Evolutionary conservation across 2,329 filamentous ascomycete species (phyloP).

Genomic region (Penicillium sp.): DNA sequence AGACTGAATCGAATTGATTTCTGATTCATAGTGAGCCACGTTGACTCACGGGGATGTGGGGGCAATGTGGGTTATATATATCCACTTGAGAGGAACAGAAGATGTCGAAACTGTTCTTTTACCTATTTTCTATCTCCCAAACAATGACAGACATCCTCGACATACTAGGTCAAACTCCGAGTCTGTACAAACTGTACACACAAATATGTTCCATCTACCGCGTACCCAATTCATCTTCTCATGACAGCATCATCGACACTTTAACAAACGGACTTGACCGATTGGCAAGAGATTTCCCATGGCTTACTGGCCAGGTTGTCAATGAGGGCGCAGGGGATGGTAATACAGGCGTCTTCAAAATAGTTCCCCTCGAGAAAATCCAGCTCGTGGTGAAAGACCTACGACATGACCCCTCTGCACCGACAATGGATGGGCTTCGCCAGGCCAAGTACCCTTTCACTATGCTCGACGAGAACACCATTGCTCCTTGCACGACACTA

Average conservation of each 20-base stretch:
- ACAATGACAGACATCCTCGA: constrained; percentile 3
- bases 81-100: background rate
- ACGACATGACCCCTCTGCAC: constrained; percentile 31
- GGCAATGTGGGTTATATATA: background rate
- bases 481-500: constrained; percentile 39
- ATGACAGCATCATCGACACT: constrained; percentile 7
- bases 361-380: constrained; percentile 33
- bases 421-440: constrained; percentile 40
- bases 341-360: constrained; percentile 37
- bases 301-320: constrained; percentile 39
- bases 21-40: background rate
- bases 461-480: constrained; percentile 48
- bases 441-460: constrained; percentile 43
- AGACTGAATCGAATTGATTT: background rate
- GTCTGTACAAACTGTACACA: constrained; percentile 15
- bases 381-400: constrained; percentile 46
- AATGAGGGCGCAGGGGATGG: constrained; percentile 28
- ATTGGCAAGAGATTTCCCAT: constrained; percentile 9
- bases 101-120: background rate
- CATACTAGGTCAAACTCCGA: constrained; percentile 8
- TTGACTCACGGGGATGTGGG: background rate
- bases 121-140: background rate
- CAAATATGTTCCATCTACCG: constrained; percentile 14
- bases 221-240: constrained; percentile 2
- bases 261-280: constrained; percentile 11